Base-by-base conservation (phyloP, 2,329 filamentous ascomycete genomes). In the Penicillium sp. region DNA sequence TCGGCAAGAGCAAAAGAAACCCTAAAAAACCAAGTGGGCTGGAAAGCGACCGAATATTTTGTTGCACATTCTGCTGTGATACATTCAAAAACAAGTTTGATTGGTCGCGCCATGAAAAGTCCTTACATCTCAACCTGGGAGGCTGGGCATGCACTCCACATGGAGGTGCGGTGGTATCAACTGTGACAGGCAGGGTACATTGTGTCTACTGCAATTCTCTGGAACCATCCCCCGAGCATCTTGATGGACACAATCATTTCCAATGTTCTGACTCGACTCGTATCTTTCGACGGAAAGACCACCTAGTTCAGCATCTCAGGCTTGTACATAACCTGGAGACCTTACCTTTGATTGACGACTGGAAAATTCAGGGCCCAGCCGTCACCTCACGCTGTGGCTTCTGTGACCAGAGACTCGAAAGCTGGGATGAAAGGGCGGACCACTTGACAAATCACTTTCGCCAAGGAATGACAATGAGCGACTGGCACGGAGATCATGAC, bases 261-360 rank as follows among this genome's bases (percentile, higher is more conserved):
- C 72, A 76, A 6, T 85, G 83, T 67, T 78, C 77, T 80, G 42
- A 82, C 82, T 45, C 75, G 28, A 49, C 77, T 24, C 76, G 81
- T 19, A 82, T 80, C 0, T 85, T 85, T 68, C 83, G 81, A 61
- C 76, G 84, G 7, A 85, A 85, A 68, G 84, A 85, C 61, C 84
- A 85, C 62, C 75, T 86, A 0, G 73, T 82, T 28, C 84, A 86
- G 63, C 84, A 85, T 70, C 68, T 85, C 15, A 78, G 82, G 3
- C 73, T 85, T 15, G 80, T 84, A 71, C 83, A 86, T 44, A 63
- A 76, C 72, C 44, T 84, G 75, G 67, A 81, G 76, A 59, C 55
- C 1, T 30, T 67, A 10, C 65, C 68, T 10, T 12, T 62, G 3
- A 60, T 68, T 7, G 61, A 65, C 19, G 58, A 65, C 37, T 70